Percentiles rank a stretch among this genome's conserved stretches.
phyloP scores from a whole-genome alignment of 1,284 basidiomycete species.

The Fistulinella cinereoalba region DNA sequence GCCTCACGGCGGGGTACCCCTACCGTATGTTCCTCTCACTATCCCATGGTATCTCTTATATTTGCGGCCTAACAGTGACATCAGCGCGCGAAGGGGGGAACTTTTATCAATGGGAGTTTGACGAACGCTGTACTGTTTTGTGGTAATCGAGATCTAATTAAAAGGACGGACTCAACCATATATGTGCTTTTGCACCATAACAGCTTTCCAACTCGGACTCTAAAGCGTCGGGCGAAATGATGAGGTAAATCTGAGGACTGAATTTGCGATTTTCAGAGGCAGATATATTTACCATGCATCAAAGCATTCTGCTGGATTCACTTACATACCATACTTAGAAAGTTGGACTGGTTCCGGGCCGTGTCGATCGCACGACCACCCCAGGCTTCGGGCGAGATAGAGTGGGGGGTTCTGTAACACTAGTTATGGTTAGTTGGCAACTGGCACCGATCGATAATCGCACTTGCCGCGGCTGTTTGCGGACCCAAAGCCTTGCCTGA shows the following conservation, averaged over 20 bases:
- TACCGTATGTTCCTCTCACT: conserved; percentile 25
- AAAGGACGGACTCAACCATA: not conserved
- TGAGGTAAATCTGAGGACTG: too few species aligned
- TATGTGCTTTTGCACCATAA: not conserved
- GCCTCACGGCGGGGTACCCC: conserved; percentile 29
- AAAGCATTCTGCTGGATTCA: conserved; percentile 24
- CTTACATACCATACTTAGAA: conserved; percentile 3
- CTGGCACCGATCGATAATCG: too few species aligned
- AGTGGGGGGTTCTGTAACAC: too few species aligned
- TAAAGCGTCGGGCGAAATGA: conserved; percentile 29
- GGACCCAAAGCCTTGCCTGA: too few species aligned
- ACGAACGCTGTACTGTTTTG: conserved; percentile 3
- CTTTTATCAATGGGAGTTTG: conserved; percentile 1
- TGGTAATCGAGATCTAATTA: too few species aligned
- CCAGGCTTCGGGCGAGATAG: too few species aligned
- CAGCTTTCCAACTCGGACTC: conserved; percentile 18
- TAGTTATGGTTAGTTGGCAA: too few species aligned
- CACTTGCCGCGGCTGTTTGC: too few species aligned
- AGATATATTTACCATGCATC: conserved; percentile 15
- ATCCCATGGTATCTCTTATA: conserved; percentile 11
- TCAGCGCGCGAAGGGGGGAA: not conserved
- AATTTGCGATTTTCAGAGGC: conserved; percentile 35
- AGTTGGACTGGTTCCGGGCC: not conserved
- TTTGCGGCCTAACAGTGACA: conserved; percentile 15
- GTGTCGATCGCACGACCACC: not conserved